These are phyloP conservation scores for Aspergillus amoenus DNA, from an alignment of 2,329 filamentous ascomycete genomes.

Conservation along the genomic window DNA sequence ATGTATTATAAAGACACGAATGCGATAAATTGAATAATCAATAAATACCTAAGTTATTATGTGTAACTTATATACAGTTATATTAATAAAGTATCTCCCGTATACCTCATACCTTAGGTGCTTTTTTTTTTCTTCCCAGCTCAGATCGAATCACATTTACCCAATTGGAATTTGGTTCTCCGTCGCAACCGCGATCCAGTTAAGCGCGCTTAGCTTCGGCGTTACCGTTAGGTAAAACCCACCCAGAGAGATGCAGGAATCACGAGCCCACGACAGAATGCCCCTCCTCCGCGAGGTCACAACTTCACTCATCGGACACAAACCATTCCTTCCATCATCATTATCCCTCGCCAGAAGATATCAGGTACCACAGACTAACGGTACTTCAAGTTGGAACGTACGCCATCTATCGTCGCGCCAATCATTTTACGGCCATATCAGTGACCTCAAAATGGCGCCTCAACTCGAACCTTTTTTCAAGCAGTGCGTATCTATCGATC, in stretches of 20 bases:
- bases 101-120: too few species aligned
- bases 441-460: conserved; percentile 72
- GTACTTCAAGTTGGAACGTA: conserved; percentile 1
- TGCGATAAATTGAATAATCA: too few species aligned
- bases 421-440: conserved; percentile 47
- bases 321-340: conserved; percentile 5
- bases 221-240: conserved; percentile 17
- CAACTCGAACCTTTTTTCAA: conserved; percentile 90
- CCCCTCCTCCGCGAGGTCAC: conserved; percentile 35
- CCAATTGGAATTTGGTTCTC: background rate
- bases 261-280: conserved; percentile 23
- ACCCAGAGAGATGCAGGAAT: conserved; percentile 4
- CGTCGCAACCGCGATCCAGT: background rate
- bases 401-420: conserved; percentile 26
- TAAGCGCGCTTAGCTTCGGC: conserved; percentile 14
- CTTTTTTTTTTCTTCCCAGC: background rate
- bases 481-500: conserved; percentile 51
- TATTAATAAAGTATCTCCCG: too few species aligned
- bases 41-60: too few species aligned
- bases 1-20: conserved; percentile 6
- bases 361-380: conserved; percentile 4
- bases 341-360: conserved; percentile 4
- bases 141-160: background rate
- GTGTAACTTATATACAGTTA: too few species aligned
- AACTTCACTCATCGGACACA: conserved; percentile 23